Evolutionary conservation across 805 yeast genomes (phyloP).

Genomic region (Wickerhamomyces bovis): DNA sequence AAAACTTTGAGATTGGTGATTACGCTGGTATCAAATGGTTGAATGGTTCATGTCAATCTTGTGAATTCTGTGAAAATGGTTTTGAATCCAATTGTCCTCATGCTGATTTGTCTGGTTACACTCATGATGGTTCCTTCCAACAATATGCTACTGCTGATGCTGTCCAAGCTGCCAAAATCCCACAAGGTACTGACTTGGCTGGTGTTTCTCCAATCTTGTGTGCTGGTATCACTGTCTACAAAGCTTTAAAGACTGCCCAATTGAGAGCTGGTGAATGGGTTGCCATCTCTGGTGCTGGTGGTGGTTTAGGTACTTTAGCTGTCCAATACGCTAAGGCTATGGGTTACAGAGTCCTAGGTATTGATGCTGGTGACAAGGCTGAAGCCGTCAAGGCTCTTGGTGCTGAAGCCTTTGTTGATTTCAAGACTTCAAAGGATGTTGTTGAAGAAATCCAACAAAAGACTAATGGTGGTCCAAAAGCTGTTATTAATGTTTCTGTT

Average conservation of each 20-base stretch:
- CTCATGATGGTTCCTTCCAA: constrained; percentile 87
- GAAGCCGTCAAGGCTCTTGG: constrained; percentile 37
- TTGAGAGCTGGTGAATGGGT: constrained; percentile 51
- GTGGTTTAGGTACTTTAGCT: constrained; percentile 13
- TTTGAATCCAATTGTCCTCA: constrained; percentile 61
- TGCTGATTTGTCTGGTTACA: constrained; percentile 72
- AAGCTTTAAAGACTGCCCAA: constrained; percentile 76
- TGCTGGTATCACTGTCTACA: constrained; percentile 89
- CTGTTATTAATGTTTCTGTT: constrained; percentile 64
- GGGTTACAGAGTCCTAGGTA: constrained; percentile 15
- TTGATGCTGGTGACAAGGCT: constrained; percentile 12
- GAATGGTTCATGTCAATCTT: constrained; percentile 54
- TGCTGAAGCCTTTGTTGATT: constrained; percentile 57
- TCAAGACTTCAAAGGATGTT: constrained; percentile 45
- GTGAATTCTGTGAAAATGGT: constrained; percentile 51
- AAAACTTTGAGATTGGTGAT: constrained; percentile 53
- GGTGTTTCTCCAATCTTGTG: constrained; percentile 76
- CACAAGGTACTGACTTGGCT: constrained; percentile 67
- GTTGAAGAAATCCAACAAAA: constrained; percentile 45
- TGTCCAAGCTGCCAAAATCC: constrained; percentile 75
- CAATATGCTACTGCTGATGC: constrained; percentile 87
- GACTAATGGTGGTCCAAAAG: constrained; percentile 70
- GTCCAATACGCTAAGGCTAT: constrained; percentile 14
- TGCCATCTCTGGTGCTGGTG: constrained; percentile 22
- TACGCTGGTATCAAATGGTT: constrained; percentile 61